Base-by-base conservation (phyloP, 2,329 filamentous ascomycete species). In the Cryphonectria carpinicola region DNA sequence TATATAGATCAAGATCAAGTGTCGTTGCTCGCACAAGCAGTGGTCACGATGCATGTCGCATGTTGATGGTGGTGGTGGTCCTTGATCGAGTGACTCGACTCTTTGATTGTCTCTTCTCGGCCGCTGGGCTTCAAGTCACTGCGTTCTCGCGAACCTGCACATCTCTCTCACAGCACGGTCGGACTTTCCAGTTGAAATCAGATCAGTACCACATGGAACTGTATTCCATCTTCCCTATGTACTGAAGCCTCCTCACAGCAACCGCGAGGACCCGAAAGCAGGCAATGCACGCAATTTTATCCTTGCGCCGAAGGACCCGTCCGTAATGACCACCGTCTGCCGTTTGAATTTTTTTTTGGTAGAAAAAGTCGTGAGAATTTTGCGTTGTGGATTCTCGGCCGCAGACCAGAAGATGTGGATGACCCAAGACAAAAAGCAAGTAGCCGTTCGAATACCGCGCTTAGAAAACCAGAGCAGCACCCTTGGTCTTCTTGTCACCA, bases 401-500 rank as follows among this genome's bases (percentile, higher is more conserved):
- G 71, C 71, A 68, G 62, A 72, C 68, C 68, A 71, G 70, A 72
- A 71, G 66, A 70, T 69, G 43, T 64, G 68, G 67, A 69, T 71
- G 71, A 71, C 69, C 49, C 66, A 70, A 66, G 65, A 71, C 66
- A 62, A 71, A 62, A 70, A 66, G 65, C 54, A 67, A 66, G 63
- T 35, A 54, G n/a, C 32, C 66, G 43, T 43, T 56, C 46, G 32
- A 37, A 32, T 49, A 62, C 60, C 69, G 63, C 85, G 89, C 87
- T 92, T 97, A 99, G 91, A 99, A 99, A 82, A 99, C 96, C 82
- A 99, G 91, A 86, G 96, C 96, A 81, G 96, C 96, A 92, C 96
- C 96, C 94, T 99, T 99, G 81, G 96, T 99, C 94, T 99, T 99
- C 95, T 99, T 99, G 92, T 99, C 96, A 91, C 96, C 96, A 92